Evolutionary conservation across 768 basidiomycete genomes (phyloP), one percentile per base, ranked within the genome.

Genomic region (Termitomyces heimii): DNA sequence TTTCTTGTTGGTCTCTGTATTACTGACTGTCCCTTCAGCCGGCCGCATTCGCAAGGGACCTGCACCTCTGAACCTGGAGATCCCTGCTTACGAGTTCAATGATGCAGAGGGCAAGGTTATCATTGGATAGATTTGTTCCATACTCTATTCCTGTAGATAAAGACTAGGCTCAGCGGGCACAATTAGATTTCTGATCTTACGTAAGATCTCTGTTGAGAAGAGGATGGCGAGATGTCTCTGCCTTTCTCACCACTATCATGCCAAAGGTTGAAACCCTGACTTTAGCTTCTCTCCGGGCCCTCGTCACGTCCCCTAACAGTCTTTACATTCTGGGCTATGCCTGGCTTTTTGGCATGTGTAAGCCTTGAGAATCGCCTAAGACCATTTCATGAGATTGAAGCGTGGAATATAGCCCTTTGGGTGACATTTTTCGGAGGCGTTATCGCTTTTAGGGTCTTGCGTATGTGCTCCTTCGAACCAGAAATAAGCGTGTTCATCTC

Each of bases 1-100:
- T 31, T 54, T 39, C 37, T 35, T 18, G 43, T 18, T n/a, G 43
- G 40, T 51, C 12, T 61, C 22, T 48, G 53, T 10, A 51, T 55
- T 43, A 55, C 51, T 44, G 44, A 65, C 32, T 65, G 57, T 62
- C 56, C 56, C 32, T 55, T 28, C 60, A 93, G 92, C 94, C 68
- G 96, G 96, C 61, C 94, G 96, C 72, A 85, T 88, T 66, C 89
- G 96, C 71, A 92, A 94, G 71, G 96, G 96, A 45, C 96, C 96
- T 67, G 96, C 96, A 70, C 96, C 96, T 63, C 84, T 95, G 65
- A 99, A 99, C 77, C 82, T 98, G 61, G 96, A 98, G 73, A 82
- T 99, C 57, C 95, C 95, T 59, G 80, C 79, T 54, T 87, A 97
- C 71, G 86, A 88, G 63, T 87, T 97, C 81, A 88, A 85, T 66